A percentile compares a stretch with the other conserved stretches of the same genome.
Conservation (phyloP, 2,329 filamentous ascomycete genomes). For the Fusarium lyarnte region DNA sequence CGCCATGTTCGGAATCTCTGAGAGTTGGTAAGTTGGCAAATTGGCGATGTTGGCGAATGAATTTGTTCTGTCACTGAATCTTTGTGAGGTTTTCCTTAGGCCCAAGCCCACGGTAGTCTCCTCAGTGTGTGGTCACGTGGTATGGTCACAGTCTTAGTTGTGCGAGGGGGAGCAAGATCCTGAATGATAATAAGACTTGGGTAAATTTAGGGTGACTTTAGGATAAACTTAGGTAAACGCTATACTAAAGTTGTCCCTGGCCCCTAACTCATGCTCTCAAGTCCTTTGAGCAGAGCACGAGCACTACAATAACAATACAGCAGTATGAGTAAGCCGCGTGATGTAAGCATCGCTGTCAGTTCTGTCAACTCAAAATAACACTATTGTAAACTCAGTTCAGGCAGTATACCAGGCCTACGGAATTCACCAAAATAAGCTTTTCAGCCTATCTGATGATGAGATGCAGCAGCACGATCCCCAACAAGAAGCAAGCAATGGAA, state of each 20-base stretch:
- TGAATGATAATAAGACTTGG: too few species aligned
- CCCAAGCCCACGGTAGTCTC: neutral
- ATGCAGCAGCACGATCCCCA: neutral
- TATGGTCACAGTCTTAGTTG: neutral
- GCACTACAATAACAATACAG: neutral
- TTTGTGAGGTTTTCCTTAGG: neutral
- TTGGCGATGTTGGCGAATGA: neutral
- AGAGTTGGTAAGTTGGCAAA: neutral
- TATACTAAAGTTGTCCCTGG: neutral
- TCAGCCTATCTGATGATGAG: too few species aligned
- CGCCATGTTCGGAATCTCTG: neutral
- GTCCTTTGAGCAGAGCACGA: neutral
- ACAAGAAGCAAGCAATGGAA: neutral
- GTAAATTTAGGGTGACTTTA: too few species aligned
- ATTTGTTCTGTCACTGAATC: neutral
- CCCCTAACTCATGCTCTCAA: neutral
- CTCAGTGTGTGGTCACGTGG: neutral
- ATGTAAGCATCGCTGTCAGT: too few species aligned
- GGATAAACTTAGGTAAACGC: neutral
- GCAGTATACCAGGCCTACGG: too few species aligned
- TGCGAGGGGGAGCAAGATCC: too few species aligned
- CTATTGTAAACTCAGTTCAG: too few species aligned
- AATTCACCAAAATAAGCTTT: too few species aligned
- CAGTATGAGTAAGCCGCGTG: too few species aligned
- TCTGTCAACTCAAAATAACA: too few species aligned